Conservation (phyloP, 495 filamentous ascomycete species). For the Pyrenopolyporus hunteri region DNA sequence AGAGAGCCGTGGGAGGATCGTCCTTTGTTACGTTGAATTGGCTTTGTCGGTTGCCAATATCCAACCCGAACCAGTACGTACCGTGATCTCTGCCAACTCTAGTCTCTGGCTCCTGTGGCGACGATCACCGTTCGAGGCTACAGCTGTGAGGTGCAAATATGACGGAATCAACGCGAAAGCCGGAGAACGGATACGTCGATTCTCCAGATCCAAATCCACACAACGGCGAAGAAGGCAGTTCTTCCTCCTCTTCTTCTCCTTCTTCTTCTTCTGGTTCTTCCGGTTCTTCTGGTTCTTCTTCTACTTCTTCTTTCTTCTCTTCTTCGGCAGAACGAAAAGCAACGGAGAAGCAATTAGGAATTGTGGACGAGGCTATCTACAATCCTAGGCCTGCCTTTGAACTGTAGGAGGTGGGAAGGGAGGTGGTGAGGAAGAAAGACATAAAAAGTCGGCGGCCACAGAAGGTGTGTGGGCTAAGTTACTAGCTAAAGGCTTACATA, state of each 20-base stretch:
- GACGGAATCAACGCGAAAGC: conserved; percentile 26
- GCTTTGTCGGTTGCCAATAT: conserved; percentile 25
- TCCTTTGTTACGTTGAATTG: conserved; percentile 31
- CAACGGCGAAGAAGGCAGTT: conserved; percentile 16
- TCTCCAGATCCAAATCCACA: conserved; percentile 32
- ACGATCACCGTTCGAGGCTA: conserved; percentile 25
- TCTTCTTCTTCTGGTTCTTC: conserved; percentile 24
- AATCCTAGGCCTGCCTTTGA: conserved; percentile 40
- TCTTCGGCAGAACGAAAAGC: conserved; percentile 32
- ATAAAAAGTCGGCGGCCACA: conserved; percentile 27
- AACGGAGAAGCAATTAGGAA: conserved; percentile 31
- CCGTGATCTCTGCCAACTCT: conserved; percentile 10
- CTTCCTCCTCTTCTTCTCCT: conserved; percentile 21
- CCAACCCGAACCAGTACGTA: conserved; percentile 26
- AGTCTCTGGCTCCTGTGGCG: conserved; percentile 5
- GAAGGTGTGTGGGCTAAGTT: conserved; percentile 11
- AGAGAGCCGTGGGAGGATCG: not conserved
- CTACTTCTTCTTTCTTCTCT: conserved; percentile 23
- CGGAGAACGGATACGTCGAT: conserved; percentile 2
- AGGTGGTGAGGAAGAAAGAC: conserved; percentile 16
- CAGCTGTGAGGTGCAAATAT: conserved; percentile 23
- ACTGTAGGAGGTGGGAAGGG: conserved; percentile 29
- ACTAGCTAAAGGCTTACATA: conserved; percentile 21
- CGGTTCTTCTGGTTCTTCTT: conserved; percentile 32
- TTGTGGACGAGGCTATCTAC: conserved; percentile 36